phyloP scores from a whole-genome alignment of 352 stramenopile genomes.

The Pythium guiyangense region DNA sequence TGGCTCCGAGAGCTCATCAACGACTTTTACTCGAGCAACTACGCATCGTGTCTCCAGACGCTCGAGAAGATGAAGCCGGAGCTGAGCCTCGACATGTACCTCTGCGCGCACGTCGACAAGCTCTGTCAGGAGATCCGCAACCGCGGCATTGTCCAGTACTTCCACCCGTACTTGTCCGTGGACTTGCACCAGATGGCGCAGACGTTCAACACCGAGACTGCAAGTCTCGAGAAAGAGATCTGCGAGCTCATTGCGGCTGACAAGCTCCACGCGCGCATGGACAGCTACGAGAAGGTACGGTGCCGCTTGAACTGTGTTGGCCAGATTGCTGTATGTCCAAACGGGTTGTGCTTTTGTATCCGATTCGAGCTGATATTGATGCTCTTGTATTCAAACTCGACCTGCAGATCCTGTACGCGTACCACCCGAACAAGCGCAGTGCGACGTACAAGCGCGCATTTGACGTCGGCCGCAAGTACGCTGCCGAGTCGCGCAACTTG shows the following conservation, averaged over 20 bases:
- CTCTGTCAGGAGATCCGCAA: constrained; percentile 81
- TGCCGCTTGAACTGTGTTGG: too few species aligned
- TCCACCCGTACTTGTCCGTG: constrained; percentile 84
- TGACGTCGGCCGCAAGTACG: constrained; percentile 77
- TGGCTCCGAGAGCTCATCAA: constrained; percentile 85
- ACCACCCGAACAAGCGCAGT: constrained; percentile 74
- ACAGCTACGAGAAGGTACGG: constrained; percentile 85
- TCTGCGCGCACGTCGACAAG: constrained; percentile 66
- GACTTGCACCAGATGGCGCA: constrained; percentile 83
- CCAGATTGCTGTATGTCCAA: too few species aligned
- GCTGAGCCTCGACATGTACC: constrained; percentile 75
- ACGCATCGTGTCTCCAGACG: constrained; percentile 70
- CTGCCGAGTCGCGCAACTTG: constrained; percentile 73
- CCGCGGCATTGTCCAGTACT: constrained; percentile 87
- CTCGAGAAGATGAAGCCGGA: constrained; percentile 77
- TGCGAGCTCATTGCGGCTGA: constrained; percentile 68
- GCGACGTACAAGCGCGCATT: constrained; percentile 78
- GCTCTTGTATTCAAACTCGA: background rate
- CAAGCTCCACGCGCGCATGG: constrained; percentile 79
- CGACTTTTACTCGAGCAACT: constrained; percentile 88
- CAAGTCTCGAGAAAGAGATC: constrained; percentile 71
- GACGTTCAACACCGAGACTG: constrained; percentile 68
- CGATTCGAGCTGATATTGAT: background rate
- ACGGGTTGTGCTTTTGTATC: too few species aligned
- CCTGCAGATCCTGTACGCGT: constrained; percentile 67